Base-by-base conservation (phyloP, 768 basidiomycete species). In the Rubroboletus pulcherrimus region DNA sequence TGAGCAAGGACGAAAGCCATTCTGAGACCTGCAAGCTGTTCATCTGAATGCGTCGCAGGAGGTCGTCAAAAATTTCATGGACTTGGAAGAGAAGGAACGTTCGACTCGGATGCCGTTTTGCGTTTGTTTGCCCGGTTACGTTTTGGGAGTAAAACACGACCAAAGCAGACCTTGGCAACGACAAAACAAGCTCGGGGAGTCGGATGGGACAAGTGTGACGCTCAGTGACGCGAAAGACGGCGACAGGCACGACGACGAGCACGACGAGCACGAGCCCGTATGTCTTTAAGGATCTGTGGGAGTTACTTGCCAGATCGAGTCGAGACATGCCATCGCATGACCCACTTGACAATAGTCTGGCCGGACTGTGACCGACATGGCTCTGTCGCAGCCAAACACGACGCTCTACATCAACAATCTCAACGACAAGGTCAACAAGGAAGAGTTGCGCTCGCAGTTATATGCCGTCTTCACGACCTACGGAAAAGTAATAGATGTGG, bases 401-500 rank as follows among this genome's bases (percentile, higher is more conserved):
- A 92, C 95, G 54, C 82, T 98, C 64, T 97, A 95, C 74, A 74
- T 98, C 73, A 91, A 92, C 66, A 94, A 95, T 66, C 83, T 98
- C 70, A 94, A 97, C 66, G 87, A 93, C 72, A 90, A 93, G 74
- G 79, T 93, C 63, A 90, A 91, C 76, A 97, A 93, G 71, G 86
- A 91, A 26, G 96, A 98, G 74, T 78, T 98, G 19, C 83, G 85
- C 45, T 73, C 75, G 10, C 89, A 93, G 74, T 79, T 98, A 1
- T 92, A 85, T 67, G 86, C 87, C 29, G 82, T 98, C 47, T 98
- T 98, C 77, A 87, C 89, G 8, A 90, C 94, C 42, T 91, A 97
- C 74, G 96, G 96, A 70, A 89, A 86, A 70, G 78, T 98, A 55
- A 83, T 98, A 77, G 96, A 98, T 71, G 85, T 98, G 56, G 82